phyloP scores from a whole-genome alignment of 140 eudicot genomes.

The Stevia rebaudiana region DNA sequence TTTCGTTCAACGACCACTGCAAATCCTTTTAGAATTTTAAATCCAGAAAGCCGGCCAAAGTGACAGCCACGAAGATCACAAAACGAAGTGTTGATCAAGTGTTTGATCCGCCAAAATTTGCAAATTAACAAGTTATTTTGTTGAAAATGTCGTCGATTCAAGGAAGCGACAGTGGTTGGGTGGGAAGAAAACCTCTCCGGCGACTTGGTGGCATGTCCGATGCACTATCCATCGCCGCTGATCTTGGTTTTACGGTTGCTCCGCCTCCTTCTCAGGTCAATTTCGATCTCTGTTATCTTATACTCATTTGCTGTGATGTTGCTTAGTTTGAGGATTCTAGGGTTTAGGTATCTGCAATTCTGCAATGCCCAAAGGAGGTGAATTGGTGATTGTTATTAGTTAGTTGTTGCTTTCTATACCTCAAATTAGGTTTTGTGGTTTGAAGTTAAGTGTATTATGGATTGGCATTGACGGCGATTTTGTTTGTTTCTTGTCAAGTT shows the following conservation, averaged over 20 bases:
- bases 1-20: conserved; percentile 21
- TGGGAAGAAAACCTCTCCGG: conserved; percentile 60
- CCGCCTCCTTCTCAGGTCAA: conserved; percentile 76
- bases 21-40: conserved; percentile 11
- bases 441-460: not conserved
- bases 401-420: not conserved
- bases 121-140: not conserved
- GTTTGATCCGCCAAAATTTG: conserved; percentile 2
- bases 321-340: conserved; percentile 14
- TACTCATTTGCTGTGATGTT: not conserved
- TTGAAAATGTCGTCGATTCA: conserved; percentile 43
- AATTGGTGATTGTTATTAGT: not conserved
- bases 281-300: not conserved
- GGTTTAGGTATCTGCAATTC: conserved; percentile 4
- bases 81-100: conserved; percentile 1
- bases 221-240: conserved; percentile 91
- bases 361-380: not conserved
- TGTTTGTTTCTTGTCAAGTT: not conserved
- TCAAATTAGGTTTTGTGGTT: not conserved
- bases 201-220: conserved; percentile 89
- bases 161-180: conserved; percentile 69
- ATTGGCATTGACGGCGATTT: not conserved
- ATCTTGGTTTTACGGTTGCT: conserved; percentile 71
- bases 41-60: conserved; percentile 17
- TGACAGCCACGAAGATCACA: conserved; percentile 16